phyloP scores from a whole-genome alignment of 192 early-diverging fungal species.

The Funneliformis geosporum region DNA sequence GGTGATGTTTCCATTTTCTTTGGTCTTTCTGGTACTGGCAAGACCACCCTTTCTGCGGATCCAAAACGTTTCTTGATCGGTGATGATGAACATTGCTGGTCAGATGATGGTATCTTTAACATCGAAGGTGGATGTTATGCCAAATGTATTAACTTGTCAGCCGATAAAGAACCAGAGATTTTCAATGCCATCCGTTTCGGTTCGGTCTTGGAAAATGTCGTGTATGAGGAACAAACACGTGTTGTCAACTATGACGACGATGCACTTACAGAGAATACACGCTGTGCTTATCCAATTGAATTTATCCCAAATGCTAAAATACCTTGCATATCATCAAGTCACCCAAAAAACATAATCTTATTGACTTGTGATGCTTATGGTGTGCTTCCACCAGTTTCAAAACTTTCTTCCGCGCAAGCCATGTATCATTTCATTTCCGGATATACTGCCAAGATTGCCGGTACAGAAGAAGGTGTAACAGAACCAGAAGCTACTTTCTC shows the following conservation, averaged over 20 bases:
- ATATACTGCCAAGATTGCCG: slow-evolving; percentile 97
- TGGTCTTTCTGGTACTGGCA: slow-evolving; percentile 96
- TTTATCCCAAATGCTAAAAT: slow-evolving; percentile 93
- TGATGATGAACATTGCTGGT: slow-evolving; percentile 99
- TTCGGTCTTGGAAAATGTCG: slow-evolving; percentile 92
- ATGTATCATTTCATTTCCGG: slow-evolving; percentile 99
- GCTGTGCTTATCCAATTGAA: slow-evolving; percentile 95
- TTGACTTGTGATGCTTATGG: slow-evolving; percentile 98
- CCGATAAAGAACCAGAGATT: slow-evolving; percentile 98
- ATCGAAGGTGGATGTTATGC: slow-evolving; percentile 99
- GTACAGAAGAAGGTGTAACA: slow-evolving; percentile 92
- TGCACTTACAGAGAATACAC: slow-evolving; percentile 92
- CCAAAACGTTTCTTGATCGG: slow-evolving; percentile 91
- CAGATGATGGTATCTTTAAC: slow-evolving; percentile 94
- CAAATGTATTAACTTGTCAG: slow-evolving; percentile 95
- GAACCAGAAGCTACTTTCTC: slow-evolving; percentile 95
- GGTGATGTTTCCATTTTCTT: slow-evolving; percentile 98
- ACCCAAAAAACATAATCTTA: slow-evolving; percentile 94
- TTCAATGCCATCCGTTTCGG: slow-evolving; percentile 95
- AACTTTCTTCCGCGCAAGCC: slow-evolving; percentile 83
- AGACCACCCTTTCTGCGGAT: slow-evolving; percentile 97
- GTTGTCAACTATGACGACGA: slow-evolving; percentile 80
- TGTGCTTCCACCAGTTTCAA: slow-evolving; percentile 90
- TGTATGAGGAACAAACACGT: slow-evolving; percentile 73
- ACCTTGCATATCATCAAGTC: slow-evolving; percentile 80